A percentile compares a stretch with the other conserved stretches of the same genome.
phyloP scores from a whole-genome alignment of 1,284 basidiomycete species.

The Cutaneotrichosporon dermatis region DNA sequence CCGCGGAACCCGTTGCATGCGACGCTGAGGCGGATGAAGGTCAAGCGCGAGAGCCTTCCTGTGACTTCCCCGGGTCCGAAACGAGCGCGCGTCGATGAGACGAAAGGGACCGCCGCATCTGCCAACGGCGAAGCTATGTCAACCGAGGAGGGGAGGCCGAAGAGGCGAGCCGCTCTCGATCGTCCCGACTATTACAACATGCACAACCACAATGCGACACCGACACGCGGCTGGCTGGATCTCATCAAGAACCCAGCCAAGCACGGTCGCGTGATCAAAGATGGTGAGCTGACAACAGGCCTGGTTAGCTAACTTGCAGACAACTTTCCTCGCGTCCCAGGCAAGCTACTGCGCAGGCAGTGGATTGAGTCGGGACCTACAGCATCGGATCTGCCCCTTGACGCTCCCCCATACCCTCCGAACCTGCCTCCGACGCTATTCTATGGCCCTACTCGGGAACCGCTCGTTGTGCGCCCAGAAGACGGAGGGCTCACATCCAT shows the following conservation, averaged over 20 bases:
- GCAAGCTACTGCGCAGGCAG: conserved; percentile 20
- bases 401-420: background rate
- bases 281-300: conserved; percentile 27
- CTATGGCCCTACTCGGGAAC: conserved; percentile 40
- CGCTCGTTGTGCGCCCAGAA: conserved; percentile 36
- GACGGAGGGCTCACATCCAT: conserved; percentile 43
- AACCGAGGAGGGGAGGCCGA: conserved; percentile 28
- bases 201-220: conserved; percentile 45
- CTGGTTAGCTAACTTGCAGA: too few relatives aligned
- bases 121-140: background rate
- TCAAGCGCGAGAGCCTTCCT: background rate
- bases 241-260: conserved; percentile 44
- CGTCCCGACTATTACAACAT: conserved; percentile 45
- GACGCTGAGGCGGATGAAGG: conserved; percentile 24
- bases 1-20: conserved; percentile 29
- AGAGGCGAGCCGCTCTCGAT: conserved; percentile 40
- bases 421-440: conserved; percentile 33
- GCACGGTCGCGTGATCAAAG: conserved; percentile 35
- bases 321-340: conserved; percentile 31
- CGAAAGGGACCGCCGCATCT: too few relatives aligned
- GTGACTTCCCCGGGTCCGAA: too few relatives aligned
- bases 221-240: conserved; percentile 45
- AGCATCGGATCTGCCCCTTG: background rate
- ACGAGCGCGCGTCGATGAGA: too few relatives aligned
- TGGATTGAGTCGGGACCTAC: conserved; percentile 30